phyloP scores from a whole-genome alignment of 139 green algal species.

The Chlorella sp. region DNA sequence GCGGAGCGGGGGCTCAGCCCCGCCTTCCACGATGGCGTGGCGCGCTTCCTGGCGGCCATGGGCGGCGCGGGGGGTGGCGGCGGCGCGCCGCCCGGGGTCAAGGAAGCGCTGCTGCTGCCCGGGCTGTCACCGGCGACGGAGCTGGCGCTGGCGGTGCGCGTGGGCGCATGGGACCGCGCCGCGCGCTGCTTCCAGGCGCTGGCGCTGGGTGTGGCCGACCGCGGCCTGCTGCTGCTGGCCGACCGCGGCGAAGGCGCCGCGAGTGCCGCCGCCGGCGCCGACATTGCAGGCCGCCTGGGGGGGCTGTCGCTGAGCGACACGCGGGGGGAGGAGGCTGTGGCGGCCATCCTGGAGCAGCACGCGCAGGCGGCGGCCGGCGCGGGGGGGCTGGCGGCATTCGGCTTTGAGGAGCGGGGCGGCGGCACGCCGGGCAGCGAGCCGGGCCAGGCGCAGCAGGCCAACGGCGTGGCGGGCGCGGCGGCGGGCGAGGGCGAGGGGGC shows the following conservation, averaged over 20 bases:
- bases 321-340: background rate
- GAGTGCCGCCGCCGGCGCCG: background rate
- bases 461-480: slow-evolving; percentile 3
- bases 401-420: background rate
- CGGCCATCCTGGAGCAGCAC: slow-evolving; percentile 5
- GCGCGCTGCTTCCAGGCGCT: slow-evolving; percentile 40
- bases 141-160: slow-evolving; percentile 37
- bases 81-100: slow-evolving; percentile 25
- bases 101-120: slow-evolving; percentile 39
- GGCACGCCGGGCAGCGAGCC: background rate
- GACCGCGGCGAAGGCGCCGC: background rate
- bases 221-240: slow-evolving; percentile 19
- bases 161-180: slow-evolving; percentile 25
- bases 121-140: slow-evolving; percentile 47
- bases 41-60: slow-evolving; percentile 54
- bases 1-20: slow-evolving; percentile 40
- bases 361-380: background rate
- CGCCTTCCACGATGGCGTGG: slow-evolving; percentile 54
- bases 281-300: slow-evolving; percentile 5
- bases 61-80: too few species aligned
- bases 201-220: slow-evolving; percentile 37
- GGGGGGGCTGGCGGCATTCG: too few species aligned
- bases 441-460: slow-evolving; percentile 1
- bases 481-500: background rate
- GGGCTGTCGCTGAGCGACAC: slow-evolving; percentile 3